Evolutionary conservation across 225 moss, liverwort and hornwort species (phyloP), one percentile per base, ranked within the genome.

Genomic region (Asterella californica): DNA sequence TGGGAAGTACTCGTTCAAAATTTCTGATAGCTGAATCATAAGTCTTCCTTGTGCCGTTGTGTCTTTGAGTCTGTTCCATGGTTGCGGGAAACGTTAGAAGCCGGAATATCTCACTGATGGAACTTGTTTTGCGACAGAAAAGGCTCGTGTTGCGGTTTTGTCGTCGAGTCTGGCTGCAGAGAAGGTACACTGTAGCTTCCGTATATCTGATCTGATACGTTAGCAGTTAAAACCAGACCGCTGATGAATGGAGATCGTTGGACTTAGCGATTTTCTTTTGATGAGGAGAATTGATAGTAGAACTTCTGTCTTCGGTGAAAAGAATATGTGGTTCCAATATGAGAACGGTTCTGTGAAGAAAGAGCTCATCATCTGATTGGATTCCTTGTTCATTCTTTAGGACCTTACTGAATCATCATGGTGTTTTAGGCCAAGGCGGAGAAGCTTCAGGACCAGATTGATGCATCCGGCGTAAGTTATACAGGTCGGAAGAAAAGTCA

Each of bases 361-460:
- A 24, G 15, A 57, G 18, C 18, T 42, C 7, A 2, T 42, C 7
- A 7, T 42, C 42, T 42, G 42, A 7, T 42, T 7, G 42, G 4
- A 42, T 7, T 42, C 42, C 42, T 2, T 42, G 42, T 42, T 42
- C 42, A 42, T 2, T 42, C 42, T 42, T 42, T 42, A 42, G 7
- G 42, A 42, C 42, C 33, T 30, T 25, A 33, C 30, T 15, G 10
- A 22, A 62, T 19, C 65, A 48, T 81, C 64, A 42, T n/a, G n/a
- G n/a, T 68, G 33, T 73, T 10, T 52, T 78, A 94, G 94, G 88
- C 75, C 67, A 90, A 88, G 84, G 85, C 80, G 62, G 94, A 90
- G 74, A 77, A 76, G 8, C 87, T 97, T 61, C 90, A 93, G 81
- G 92, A 92, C n/a, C 90, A 88, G 81, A 74, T 90, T 65, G 90